phyloP scores from a whole-genome alignment of 2,329 filamentous ascomycete genomes.

The Cercospora citrullina region DNA sequence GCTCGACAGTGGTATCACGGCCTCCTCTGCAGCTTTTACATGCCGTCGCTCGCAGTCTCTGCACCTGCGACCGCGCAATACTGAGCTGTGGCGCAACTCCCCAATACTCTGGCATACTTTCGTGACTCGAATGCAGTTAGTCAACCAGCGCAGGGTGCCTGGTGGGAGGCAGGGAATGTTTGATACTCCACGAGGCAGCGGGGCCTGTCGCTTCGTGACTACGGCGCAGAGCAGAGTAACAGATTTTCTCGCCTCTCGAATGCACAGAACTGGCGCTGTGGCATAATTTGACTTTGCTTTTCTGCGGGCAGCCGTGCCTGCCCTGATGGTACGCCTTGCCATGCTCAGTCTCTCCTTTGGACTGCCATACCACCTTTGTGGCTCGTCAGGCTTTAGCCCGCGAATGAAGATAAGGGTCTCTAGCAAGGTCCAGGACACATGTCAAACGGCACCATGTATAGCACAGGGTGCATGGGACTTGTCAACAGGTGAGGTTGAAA shows the following conservation, averaged over 20 bases:
- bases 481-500: conserved; percentile 6
- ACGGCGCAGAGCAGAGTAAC: neutral
- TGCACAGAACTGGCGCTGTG: neutral
- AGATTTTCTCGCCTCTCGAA: neutral
- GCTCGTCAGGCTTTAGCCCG: neutral
- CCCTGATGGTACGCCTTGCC: neutral
- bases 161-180: neutral
- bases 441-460: neutral
- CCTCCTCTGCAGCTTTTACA: neutral
- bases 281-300: neutral
- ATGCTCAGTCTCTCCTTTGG: neutral
- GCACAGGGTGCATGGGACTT: neutral
- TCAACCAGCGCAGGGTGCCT: neutral
- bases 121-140: neutral
- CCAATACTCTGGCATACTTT: neutral
- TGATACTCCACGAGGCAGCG: neutral
- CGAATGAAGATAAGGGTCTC: neutral
- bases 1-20: neutral
- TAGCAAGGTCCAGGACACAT: neutral
- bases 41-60: neutral
- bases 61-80: neutral
- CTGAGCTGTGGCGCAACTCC: neutral
- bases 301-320: neutral
- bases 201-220: neutral
- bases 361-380: neutral